phyloP scores from a whole-genome alignment of 768 basidiomycete genomes.

The Peribolospora baueri region DNA sequence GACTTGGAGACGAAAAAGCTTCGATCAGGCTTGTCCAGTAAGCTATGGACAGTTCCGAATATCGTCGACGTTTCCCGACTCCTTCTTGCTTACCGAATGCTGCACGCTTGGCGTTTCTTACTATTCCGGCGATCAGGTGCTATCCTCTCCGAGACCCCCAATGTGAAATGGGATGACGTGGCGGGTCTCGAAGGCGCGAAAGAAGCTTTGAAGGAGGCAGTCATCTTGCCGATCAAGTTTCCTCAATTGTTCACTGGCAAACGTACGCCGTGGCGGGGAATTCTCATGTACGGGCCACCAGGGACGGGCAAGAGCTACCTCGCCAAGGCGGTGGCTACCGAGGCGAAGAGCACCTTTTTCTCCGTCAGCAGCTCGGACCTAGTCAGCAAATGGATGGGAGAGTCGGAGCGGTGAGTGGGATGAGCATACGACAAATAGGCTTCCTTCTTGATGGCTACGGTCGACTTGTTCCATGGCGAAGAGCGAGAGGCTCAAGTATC shows the following conservation, averaged over 20 bases:
- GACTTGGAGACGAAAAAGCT: slow-evolving; percentile 94
- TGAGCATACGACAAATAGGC: not conserved
- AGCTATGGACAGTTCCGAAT: slow-evolving; percentile 1
- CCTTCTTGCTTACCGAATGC: not conserved
- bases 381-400: slow-evolving; percentile 99
- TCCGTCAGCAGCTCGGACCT: slow-evolving; percentile 83
- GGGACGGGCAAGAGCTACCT: slow-evolving; percentile 93
- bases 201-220: slow-evolving; percentile 87
- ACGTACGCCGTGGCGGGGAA: slow-evolving; percentile 89
- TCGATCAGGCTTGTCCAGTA: slow-evolving; percentile 53
- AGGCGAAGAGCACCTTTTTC: slow-evolving; percentile 98
- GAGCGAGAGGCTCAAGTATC: not conserved
- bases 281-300: slow-evolving; percentile 86
- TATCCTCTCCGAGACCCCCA: slow-evolving; percentile 77
- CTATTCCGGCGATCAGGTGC: slow-evolving; percentile 28
- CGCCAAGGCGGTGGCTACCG: slow-evolving; percentile 95
- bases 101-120: not conserved
- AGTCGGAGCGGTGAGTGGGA: slow-evolving; percentile 60
- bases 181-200: slow-evolving; percentile 89
- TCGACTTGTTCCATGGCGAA: not conserved
- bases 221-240: slow-evolving; percentile 98
- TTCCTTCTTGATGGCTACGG: no score
- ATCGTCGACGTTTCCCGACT: not conserved
- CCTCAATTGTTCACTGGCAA: slow-evolving; percentile 97
- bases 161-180: slow-evolving; percentile 96